Conservation (phyloP, 1,284 basidiomycete species). For the Gomphus bonarii region DNA sequence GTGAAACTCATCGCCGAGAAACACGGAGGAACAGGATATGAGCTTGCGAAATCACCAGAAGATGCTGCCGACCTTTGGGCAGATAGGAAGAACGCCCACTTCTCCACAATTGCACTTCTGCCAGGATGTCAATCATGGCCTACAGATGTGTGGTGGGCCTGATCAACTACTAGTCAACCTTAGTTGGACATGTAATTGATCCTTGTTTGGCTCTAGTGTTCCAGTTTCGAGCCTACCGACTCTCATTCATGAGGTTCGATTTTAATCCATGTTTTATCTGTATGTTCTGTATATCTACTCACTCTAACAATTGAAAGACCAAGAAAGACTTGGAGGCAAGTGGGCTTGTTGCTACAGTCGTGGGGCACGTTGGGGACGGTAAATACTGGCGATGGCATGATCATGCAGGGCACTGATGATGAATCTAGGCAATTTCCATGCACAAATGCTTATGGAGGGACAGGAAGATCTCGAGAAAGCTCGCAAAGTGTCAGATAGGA, state of each 20-base stretch:
- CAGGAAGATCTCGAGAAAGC: slow-evolving; percentile 49
- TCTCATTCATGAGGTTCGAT: slow-evolving; percentile 6
- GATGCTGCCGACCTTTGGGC: slow-evolving; percentile 77
- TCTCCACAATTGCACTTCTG: slow-evolving; percentile 54
- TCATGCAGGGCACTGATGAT: not conserved
- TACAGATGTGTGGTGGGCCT: slow-evolving; percentile 77
- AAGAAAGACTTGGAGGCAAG: slow-evolving; percentile 56
- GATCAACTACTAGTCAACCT: not conserved
- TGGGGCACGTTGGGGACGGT: slow-evolving; percentile 85
- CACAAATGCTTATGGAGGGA: slow-evolving; percentile 49
- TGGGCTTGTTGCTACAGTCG: slow-evolving; percentile 54
- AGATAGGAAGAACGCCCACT: slow-evolving; percentile 79
- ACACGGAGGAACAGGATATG: slow-evolving; percentile 63
- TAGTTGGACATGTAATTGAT: not conserved
- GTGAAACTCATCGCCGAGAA: slow-evolving; percentile 49
- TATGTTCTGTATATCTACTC: slow-evolving; percentile 30
- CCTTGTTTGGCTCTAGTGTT: not conserved
- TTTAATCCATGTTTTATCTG: slow-evolving; percentile 1
- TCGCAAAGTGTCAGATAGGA: slow-evolving; percentile 46
- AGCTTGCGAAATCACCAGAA: slow-evolving; percentile 53
- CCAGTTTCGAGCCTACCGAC: slow-evolving; percentile 1
- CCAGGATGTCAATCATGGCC: slow-evolving; percentile 61
- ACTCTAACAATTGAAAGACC: slow-evolving; percentile 50
- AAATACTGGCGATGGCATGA: slow-evolving; percentile 25
- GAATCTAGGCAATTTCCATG: slow-evolving; percentile 52